These are phyloP conservation scores for Chaetomiaceae sp. DNA, from an alignment of 2,329 filamentous ascomycete genomes.

Conservation along the genomic window DNA sequence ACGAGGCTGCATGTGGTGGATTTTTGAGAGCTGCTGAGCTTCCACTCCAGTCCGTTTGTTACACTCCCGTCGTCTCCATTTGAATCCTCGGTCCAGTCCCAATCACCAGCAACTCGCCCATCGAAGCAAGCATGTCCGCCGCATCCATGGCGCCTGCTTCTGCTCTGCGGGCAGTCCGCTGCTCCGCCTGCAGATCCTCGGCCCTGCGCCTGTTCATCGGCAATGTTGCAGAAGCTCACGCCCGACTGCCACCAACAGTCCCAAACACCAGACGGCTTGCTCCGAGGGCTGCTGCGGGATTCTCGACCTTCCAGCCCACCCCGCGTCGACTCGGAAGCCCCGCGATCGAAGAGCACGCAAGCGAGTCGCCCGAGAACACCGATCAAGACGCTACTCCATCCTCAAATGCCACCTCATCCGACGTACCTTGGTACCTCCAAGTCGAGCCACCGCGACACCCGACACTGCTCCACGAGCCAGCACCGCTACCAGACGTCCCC, in stretches of 20 bases:
- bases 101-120: not conserved
- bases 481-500: conserved; percentile 53
- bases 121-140: not conserved
- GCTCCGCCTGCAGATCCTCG: conserved; percentile 28
- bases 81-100: no score
- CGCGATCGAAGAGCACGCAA: conserved; percentile 23
- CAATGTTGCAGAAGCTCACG: conserved; percentile 5
- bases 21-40: no score
- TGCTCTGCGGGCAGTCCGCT: conserved; percentile 25
- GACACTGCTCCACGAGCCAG: conserved; percentile 42
- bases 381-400: not conserved
- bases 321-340: conserved; percentile 15
- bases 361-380: conserved; percentile 12
- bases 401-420: conserved; percentile 14
- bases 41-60: no score
- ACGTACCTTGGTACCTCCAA: conserved; percentile 74
- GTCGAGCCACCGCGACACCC: conserved; percentile 57
- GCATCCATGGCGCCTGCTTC: conserved; percentile 26
- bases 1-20: no score
- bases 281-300: conserved; percentile 7
- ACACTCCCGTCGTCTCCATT: no score
- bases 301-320: conserved; percentile 23
- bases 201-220: conserved; percentile 26
- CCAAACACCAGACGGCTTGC: not conserved
- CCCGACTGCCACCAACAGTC: not conserved